Conservation (phyloP, 2,329 filamentous ascomycete species). For the Drechmeria coniospora region DNA sequence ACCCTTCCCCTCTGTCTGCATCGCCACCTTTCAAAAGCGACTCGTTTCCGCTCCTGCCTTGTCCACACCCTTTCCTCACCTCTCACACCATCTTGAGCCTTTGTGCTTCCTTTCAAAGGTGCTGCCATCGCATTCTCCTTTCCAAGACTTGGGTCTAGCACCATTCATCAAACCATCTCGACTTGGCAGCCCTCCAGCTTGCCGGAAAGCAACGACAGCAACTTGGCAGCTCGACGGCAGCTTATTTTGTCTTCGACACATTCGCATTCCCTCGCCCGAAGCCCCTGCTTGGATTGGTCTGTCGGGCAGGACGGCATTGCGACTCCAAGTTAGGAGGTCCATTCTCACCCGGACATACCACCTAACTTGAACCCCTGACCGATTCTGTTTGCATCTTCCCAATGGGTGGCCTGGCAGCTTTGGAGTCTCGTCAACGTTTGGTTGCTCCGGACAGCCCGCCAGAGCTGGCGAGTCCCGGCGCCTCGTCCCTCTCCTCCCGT, state of each 20-base stretch:
- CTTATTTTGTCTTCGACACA: too few relatives aligned
- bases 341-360: constrained; percentile 4
- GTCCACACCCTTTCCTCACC: not conserved
- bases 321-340: too few relatives aligned
- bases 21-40: constrained; percentile 10
- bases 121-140: too few relatives aligned
- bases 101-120: too few relatives aligned
- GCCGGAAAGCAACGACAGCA: too few relatives aligned
- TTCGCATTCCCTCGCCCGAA: too few relatives aligned
- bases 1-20: constrained; percentile 1
- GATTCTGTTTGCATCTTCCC: constrained; percentile 13
- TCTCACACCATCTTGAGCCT: not conserved
- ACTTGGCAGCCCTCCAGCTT: too few relatives aligned
- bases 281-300: too few relatives aligned
- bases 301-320: too few relatives aligned
- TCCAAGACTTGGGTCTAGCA: too few relatives aligned
- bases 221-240: too few relatives aligned
- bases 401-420: constrained; percentile 39
- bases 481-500: constrained; percentile 30
- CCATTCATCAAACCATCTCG: too few relatives aligned
- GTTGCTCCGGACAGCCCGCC: constrained; percentile 38
- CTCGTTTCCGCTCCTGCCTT: constrained; percentile 5
- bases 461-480: constrained; percentile 36
- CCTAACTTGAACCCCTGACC: constrained; percentile 1
- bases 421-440: constrained; percentile 35